Evolutionary conservation across 1,139 yeast species (phyloP), one percentile per base, ranked within the genome.

Genomic region (Taphrina confusa): DNA sequence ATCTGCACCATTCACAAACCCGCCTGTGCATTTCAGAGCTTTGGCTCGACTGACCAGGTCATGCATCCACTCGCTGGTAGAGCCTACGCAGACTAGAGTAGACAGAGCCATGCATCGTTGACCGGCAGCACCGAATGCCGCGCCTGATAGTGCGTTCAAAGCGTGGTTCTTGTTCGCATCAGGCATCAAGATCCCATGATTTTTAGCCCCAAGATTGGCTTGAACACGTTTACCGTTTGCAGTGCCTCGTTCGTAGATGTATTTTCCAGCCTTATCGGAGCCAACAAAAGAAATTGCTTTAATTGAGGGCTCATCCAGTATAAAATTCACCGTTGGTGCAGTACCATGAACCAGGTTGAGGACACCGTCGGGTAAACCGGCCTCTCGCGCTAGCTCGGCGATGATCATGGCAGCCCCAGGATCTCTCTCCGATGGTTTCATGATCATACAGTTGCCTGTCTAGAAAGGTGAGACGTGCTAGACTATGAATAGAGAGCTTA

Each of bases 91-190:
- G 20, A 85, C 88, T 65, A 85, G 77, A 3, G 83, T 89, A 14
- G 87, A 82, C 51, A 86, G 82, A 12, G 91, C 91, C 91, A 85
- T 85, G 74, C 92, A 85, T 72, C 92, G 80, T 75, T 85, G 91
- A 63, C 92, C 92, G 34, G 91, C 91, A 63, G 92, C 92, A 42
- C 92, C 92, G 68, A 86, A 85, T 22, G 89, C 88, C 46, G 92
- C 90, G 50, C 91, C 91, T 61, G 78, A 83, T 46, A 85, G 74
- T 27, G 88, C 84, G 70, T 82, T 83, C 66, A 85, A 74, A 62
- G 87, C 82, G 66, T 82, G 86, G 65, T 75, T 73, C 71, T 82
- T 82, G 74, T 83, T 80, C 33, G 91, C 89, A 68, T 85, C 91
- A 6, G 90, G 90, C 65, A 83, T 78, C 31, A 84, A 81, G 51